Conservation (phyloP, 768 basidiomycete genomes). For the Dictyophora rubrovolvata region DNA sequence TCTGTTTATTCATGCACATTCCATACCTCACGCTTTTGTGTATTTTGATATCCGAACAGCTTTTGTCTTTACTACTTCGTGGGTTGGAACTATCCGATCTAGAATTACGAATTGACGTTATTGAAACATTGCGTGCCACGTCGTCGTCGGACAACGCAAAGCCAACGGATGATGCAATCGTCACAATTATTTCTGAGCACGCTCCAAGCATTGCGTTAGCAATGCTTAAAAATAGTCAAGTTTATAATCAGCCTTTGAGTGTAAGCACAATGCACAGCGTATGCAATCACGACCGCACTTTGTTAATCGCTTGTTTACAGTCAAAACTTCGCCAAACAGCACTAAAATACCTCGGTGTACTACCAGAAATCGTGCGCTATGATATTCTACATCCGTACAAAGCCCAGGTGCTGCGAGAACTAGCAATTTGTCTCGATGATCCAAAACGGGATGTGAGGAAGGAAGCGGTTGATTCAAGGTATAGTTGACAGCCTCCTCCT, state of each 20-base stretch:
- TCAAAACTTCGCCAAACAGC: conserved; percentile 66
- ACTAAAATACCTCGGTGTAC: conserved; percentile 56
- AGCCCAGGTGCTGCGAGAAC: conserved; percentile 55
- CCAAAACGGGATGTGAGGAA: conserved; percentile 75
- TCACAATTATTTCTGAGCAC: conserved; percentile 47
- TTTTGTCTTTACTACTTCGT: conserved; percentile 80
- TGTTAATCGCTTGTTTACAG: not conserved
- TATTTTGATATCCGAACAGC: conserved; percentile 31
- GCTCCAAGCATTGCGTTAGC: conserved; percentile 57
- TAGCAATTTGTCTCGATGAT: conserved; percentile 77
- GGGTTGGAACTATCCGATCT: conserved; percentile 71
- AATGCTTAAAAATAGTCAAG: conserved; percentile 58
- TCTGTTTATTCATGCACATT: conserved; percentile 12
- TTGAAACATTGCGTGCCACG: conserved; percentile 66
- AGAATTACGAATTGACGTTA: conserved; percentile 66
- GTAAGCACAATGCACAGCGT: conserved; percentile 28
- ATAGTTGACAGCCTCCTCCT: not conserved
- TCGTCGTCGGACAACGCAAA: conserved; percentile 40
- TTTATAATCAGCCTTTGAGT: conserved; percentile 40
- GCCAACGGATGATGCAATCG: conserved; percentile 16
- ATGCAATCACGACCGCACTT: not conserved
- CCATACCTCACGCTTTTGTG: not conserved
- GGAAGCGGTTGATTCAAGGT: conserved; percentile 80
- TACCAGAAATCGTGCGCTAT: conserved; percentile 74
- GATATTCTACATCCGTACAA: conserved; percentile 78